Evolutionary conservation across 768 basidiomycete species (phyloP), one percentile per base, ranked within the genome.

Genomic region (Leucogyrophana mollusca): DNA sequence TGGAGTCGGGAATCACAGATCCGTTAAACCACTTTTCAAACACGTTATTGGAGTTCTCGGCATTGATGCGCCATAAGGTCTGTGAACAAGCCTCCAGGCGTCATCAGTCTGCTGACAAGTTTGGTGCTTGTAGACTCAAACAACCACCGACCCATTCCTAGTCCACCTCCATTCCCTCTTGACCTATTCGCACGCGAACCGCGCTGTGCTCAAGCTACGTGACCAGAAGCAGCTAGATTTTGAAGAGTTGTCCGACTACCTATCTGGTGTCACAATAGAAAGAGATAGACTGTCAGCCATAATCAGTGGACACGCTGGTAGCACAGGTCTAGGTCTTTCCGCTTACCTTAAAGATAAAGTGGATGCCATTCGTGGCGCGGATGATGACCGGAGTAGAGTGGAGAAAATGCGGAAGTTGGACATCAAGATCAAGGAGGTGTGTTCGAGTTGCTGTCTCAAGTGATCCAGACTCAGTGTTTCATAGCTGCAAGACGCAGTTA

Each of bases 161-260:
- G 70, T 85, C 22, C 92, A 95, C 59, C 73, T 97, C 1, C 93
- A 96, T 59, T 92, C 94, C 2, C 76, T 98, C 5, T 73, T 94
- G n/a, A 79, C 84, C n/a, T 97, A 97, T 67, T 91, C 93, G 2
- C 85, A 92, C 60, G 85, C 90, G 23, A 95, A 97, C 55, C 85
- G 91, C 42, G 83, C 87, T n/a, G 92, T 98, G 17, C 78, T 99
- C 54, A 95, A 91, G 66, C 77, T 96, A 23, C 84, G 96, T 36
- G 96, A 98, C 64, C 96, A 98, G 69, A 99, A 98, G 66, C 96
- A 99, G 65, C 81, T 98, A 45, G 96, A 99, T 61, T 95, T 97
- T 53, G 96, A 99, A 68, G 95, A 98, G 63, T 78, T 98, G 8
- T 92, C 93, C 2, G 90, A 93, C 43, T 98, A 98, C 66, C 76